Conservation (phyloP, 1,284 basidiomycete species). For the Ustilago shanxiensis region DNA sequence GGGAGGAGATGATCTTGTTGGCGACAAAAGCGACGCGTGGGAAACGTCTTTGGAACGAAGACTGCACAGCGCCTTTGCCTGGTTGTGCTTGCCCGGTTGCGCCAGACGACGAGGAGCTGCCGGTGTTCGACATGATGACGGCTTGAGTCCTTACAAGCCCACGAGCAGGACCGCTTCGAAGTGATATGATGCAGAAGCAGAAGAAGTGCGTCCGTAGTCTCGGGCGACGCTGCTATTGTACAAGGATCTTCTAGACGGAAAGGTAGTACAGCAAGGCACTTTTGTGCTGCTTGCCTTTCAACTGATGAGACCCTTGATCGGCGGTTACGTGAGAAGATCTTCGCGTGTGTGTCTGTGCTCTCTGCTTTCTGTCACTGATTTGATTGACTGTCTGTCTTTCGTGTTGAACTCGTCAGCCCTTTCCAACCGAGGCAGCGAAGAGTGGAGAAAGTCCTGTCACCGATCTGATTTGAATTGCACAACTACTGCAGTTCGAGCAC, state of each 20-base stretch:
- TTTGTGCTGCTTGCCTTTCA: background rate
- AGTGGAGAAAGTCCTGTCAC: slow-evolving; percentile 13
- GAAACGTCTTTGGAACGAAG: slow-evolving; percentile 38
- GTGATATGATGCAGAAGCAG: too few relatives aligned
- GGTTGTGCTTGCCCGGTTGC: slow-evolving; percentile 10
- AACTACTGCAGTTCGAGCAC: too few relatives aligned
- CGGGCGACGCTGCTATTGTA: background rate
- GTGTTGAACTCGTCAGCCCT: background rate
- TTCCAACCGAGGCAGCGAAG: background rate
- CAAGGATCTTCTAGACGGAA: background rate
- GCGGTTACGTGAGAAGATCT: slow-evolving; percentile 12
- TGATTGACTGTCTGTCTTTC: background rate
- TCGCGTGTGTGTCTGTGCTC: slow-evolving; percentile 1
- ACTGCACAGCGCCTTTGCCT: slow-evolving; percentile 1
- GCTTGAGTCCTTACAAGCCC: background rate
- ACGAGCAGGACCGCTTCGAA: background rate
- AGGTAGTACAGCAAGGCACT: background rate
- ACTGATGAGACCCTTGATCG: slow-evolving; percentile 7
- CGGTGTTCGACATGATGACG: slow-evolving; percentile 28
- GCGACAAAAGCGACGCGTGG: slow-evolving; percentile 43
- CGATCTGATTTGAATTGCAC: too few relatives aligned
- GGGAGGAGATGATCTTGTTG: slow-evolving; percentile 37
- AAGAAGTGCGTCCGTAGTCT: background rate
- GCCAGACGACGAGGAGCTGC: slow-evolving; percentile 21
- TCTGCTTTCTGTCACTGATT: too few relatives aligned